Conservation (phyloP, 306 rosid species). For the Dryas drummondii region DNA sequence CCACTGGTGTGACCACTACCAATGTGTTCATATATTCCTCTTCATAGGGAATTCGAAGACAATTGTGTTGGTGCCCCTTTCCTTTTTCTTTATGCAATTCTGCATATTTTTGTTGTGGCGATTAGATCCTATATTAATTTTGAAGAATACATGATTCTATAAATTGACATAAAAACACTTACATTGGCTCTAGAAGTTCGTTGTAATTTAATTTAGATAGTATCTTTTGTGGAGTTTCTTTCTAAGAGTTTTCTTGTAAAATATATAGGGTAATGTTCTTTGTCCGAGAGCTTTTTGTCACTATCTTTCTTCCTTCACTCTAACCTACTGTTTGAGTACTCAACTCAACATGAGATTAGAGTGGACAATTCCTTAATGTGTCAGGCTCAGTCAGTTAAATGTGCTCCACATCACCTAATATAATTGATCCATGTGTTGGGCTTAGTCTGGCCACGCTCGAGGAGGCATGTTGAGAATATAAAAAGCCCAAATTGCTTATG, state of each 20-base stretch:
- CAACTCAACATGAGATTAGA: not conserved
- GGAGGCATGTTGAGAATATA: not conserved
- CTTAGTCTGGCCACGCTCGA: too few relatives aligned
- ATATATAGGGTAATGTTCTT: not conserved
- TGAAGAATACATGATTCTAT: not conserved
- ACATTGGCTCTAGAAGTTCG: too few relatives aligned
- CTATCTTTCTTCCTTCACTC: not conserved
- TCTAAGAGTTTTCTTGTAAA: not conserved
- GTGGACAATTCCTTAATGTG: too few relatives aligned
- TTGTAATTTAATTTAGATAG: too few relatives aligned
- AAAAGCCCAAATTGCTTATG: too few relatives aligned
- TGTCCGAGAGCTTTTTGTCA: too few relatives aligned
- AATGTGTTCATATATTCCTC: not conserved
- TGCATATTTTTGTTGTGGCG: not conserved
- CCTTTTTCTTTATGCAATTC: not conserved
- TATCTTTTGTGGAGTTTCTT: not conserved
- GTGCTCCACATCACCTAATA: too few relatives aligned
- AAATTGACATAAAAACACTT: not conserved
- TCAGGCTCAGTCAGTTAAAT: too few relatives aligned
- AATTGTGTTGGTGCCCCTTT: not conserved
- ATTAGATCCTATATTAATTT: not conserved
- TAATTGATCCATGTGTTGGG: too few relatives aligned
- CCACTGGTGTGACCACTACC: not conserved
- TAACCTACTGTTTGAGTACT: not conserved
- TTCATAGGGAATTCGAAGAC: not conserved